Evolutionary conservation across 805 yeast genomes (phyloP).

Genomic region (Candida easanensis): DNA sequence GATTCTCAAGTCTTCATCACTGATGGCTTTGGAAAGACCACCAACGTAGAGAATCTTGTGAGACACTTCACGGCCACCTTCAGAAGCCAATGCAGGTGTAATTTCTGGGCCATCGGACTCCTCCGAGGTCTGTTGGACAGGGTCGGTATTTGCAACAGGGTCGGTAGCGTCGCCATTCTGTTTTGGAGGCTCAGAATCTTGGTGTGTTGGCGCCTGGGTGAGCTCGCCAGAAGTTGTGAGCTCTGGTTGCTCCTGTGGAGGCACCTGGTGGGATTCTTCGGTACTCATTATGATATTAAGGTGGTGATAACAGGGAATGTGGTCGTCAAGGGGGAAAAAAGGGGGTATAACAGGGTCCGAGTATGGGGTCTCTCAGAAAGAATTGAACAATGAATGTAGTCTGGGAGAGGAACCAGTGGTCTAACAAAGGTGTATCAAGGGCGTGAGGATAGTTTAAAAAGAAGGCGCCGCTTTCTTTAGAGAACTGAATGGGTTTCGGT

Average conservation of each 20-base stretch:
- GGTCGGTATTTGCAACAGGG: neutral
- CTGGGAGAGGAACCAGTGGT: neutral
- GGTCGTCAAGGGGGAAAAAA: neutral
- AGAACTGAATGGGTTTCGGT: too few species aligned
- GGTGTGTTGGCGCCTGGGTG: neutral
- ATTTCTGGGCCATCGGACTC: constrained; percentile 24
- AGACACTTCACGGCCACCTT: constrained; percentile 81
- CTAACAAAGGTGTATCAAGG: too few species aligned
- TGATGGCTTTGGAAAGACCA: constrained; percentile 59
- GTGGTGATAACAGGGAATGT: neutral
- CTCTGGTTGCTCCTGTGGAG: constrained; percentile 1
- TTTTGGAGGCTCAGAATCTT: neutral
- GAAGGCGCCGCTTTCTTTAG: too few species aligned
- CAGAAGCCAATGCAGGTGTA: constrained; percentile 65
- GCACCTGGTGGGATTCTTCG: constrained; percentile 1
- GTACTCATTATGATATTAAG: constrained; percentile 8
- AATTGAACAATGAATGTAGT: neutral
- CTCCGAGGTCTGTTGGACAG: neutral
- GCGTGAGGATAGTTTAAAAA: too few species aligned
- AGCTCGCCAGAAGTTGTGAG: neutral
- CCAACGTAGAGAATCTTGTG: constrained; percentile 76
- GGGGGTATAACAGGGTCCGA: neutral
- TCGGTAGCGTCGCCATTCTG: neutral
- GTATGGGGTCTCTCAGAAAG: neutral
- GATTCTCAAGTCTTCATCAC: constrained; percentile 60